Evolutionary conservation across 2,329 filamentous ascomycete genomes (phyloP).

Genomic region (Ambrosiella cleistominuta): DNA sequence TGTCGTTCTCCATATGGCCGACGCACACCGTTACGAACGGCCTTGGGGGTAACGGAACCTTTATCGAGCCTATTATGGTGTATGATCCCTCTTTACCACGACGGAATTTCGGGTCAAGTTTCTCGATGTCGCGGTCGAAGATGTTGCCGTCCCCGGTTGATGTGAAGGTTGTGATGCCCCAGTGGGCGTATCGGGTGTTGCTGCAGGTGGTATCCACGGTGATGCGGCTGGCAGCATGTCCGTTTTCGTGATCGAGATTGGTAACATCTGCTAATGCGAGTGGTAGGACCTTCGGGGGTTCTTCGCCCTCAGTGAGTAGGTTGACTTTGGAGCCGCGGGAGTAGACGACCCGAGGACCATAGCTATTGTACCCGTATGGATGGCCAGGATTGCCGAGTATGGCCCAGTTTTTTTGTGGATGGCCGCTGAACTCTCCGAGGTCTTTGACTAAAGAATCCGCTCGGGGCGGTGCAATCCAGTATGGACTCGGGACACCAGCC

Average conservation of each 20-base stretch:
- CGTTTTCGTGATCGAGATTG: background rate
- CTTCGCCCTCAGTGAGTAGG: background rate
- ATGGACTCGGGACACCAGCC: background rate
- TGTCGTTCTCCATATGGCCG: background rate
- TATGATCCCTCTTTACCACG: constrained; percentile 1
- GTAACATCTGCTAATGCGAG: background rate
- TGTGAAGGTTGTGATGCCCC: constrained; percentile 17
- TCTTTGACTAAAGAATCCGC: background rate
- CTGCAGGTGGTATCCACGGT: background rate
- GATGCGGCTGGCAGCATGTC: background rate
- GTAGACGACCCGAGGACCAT: background rate
- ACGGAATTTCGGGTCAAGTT: background rate
- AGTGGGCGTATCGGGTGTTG: constrained; percentile 18
- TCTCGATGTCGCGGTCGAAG: constrained; percentile 4
- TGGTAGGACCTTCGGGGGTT: background rate
- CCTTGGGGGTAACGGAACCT: constrained; percentile 4
- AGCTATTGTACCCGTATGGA: background rate
- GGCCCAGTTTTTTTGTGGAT: background rate
- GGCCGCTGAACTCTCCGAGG: background rate
- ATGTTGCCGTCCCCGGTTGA: constrained; percentile 8
- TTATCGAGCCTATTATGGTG: background rate
- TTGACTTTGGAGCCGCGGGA: background rate
- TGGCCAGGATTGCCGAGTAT: background rate
- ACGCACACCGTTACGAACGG: constrained; percentile 4
- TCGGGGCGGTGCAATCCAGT: background rate